Conservation (phyloP, 495 filamentous ascomycete genomes). For the Penicillium fimorum region DNA sequence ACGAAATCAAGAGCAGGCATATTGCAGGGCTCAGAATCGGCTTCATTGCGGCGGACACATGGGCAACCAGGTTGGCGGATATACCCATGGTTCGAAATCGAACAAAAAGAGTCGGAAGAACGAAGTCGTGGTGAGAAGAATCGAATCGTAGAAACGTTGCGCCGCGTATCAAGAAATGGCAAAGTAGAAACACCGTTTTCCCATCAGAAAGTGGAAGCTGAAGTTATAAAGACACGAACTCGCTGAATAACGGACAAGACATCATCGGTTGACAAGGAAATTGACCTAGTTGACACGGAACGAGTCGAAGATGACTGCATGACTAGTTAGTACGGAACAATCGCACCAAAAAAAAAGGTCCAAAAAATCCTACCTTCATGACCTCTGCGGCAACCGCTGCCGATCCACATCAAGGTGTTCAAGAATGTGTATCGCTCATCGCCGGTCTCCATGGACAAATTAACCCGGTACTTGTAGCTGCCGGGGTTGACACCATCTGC, state of each 20-base stretch:
- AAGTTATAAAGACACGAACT: slow-evolving; percentile 23
- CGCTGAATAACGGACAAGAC: slow-evolving; percentile 43
- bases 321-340: slow-evolving; percentile 15
- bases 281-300: slow-evolving; percentile 46
- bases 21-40: background rate
- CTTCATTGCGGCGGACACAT: background rate
- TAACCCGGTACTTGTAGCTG: slow-evolving; percentile 56
- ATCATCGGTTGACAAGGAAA: slow-evolving; percentile 20
- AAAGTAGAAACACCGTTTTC: slow-evolving; percentile 13
- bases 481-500: slow-evolving; percentile 55
- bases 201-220: background rate
- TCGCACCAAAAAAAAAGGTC: background rate
- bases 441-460: slow-evolving; percentile 59
- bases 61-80: background rate
- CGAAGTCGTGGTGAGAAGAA: slow-evolving; percentile 2
- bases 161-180: slow-evolving; percentile 1
- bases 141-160: slow-evolving; percentile 6
- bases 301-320: slow-evolving; percentile 45
- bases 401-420: slow-evolving; percentile 62
- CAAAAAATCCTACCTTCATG: slow-evolving; percentile 47
- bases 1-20: background rate
- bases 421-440: slow-evolving; percentile 61
- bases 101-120: background rate
- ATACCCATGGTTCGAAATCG: background rate
- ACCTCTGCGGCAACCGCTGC: slow-evolving; percentile 56